Evolutionary conservation across 805 yeast species (phyloP).

Genomic region (Candida insectalens): DNA sequence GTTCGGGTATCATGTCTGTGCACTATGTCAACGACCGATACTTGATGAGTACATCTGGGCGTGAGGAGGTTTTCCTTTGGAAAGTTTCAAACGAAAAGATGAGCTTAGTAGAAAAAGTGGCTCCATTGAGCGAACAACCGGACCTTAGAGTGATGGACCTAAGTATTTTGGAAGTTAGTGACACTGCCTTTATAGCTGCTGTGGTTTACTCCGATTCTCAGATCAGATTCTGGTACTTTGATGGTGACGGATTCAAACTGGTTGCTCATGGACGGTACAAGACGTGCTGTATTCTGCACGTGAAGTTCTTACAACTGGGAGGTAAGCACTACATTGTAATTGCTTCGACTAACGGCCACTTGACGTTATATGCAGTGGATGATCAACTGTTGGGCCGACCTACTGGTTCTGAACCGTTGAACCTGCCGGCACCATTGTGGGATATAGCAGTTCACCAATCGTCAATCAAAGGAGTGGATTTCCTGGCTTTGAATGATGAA

Average conservation of each 20-base stretch:
- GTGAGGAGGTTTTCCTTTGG: conserved; percentile 89
- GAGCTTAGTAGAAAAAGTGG: conserved; percentile 39
- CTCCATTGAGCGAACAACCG: conserved; percentile 49
- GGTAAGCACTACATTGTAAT: conserved; percentile 31
- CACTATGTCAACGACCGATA: conserved; percentile 45
- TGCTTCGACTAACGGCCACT: conserved; percentile 78
- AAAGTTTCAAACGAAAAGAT: conserved; percentile 32
- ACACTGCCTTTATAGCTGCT: conserved; percentile 40
- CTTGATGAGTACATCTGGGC: conserved; percentile 57
- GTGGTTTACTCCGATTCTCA: conserved; percentile 83
- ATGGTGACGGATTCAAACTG: conserved; percentile 29
- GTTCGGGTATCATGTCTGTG: conserved; percentile 78
- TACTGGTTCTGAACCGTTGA: conserved; percentile 5
- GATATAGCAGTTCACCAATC: conserved; percentile 69
- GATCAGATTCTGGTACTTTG: conserved; percentile 55
- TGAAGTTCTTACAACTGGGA: conserved; percentile 30
- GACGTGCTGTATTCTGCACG: conserved; percentile 70
- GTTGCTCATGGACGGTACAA: conserved; percentile 45
- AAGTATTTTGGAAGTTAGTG: conserved; percentile 32
- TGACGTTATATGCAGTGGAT: conserved; percentile 52
- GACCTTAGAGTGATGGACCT: conserved; percentile 91
- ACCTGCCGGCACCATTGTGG: conserved; percentile 8
- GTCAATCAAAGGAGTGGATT: conserved; percentile 60
- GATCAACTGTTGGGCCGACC: conserved; percentile 3
- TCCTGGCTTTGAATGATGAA: conserved; percentile 4